phyloP scores from a whole-genome alignment of 805 yeast genomes.

The Nakazawaea siamensis region DNA sequence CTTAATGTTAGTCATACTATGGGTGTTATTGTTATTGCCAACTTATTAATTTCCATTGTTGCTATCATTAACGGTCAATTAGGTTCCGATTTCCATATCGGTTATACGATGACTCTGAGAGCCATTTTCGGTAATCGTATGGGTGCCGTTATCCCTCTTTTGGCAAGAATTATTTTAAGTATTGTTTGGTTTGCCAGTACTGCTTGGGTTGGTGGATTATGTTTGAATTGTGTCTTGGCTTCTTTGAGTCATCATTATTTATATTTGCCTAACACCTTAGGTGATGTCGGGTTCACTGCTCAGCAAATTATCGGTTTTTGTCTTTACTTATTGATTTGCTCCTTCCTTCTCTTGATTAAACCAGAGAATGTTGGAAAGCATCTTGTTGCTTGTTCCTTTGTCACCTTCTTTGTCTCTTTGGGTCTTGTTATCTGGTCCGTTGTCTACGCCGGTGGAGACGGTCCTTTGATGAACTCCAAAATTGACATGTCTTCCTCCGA shows the following conservation, averaged over 20 bases:
- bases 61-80: constrained; percentile 9
- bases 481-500: constrained; percentile 17
- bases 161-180: constrained; percentile 23
- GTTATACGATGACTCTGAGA: constrained; percentile 37
- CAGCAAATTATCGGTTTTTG: constrained; percentile 17
- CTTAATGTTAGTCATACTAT: constrained; percentile 34
- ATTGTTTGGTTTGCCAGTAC: constrained; percentile 17
- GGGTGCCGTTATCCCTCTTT: constrained; percentile 33
- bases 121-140: constrained; percentile 34
- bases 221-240: constrained; percentile 28
- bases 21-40: constrained; percentile 32
- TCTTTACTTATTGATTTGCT: constrained; percentile 17
- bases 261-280: constrained; percentile 16
- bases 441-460: constrained; percentile 20
- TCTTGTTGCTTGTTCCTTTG: constrained; percentile 16
- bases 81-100: constrained; percentile 26
- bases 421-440: constrained; percentile 20
- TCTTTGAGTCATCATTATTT: constrained; percentile 31
- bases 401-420: constrained; percentile 17
- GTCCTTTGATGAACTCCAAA: constrained; percentile 16
- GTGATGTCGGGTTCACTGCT: constrained; percentile 16
- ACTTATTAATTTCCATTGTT: constrained; percentile 26
- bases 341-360: constrained; percentile 15
- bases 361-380: constrained; percentile 21
- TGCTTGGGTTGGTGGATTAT: constrained; percentile 36